These are phyloP conservation scores for Pharus latifolius DNA, from an alignment of 176 grass and related monocot genomes.

Conservation along the genomic window DNA sequence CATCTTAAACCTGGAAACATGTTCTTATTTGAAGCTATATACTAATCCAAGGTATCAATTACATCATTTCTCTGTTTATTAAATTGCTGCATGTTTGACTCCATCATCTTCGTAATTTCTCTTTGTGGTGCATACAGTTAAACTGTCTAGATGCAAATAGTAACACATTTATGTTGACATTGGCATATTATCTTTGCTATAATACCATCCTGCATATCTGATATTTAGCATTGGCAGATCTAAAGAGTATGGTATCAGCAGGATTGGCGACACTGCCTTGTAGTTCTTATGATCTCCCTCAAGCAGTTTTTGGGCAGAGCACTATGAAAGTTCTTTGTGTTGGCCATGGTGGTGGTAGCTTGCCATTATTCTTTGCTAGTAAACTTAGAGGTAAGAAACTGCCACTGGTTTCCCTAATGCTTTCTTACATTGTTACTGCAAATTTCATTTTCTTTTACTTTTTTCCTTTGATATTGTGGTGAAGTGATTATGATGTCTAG, in stretches of 20 bases:
- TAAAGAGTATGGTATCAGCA: slow-evolving; percentile 73
- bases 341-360: slow-evolving; percentile 76
- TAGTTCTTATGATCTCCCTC: slow-evolving; percentile 55
- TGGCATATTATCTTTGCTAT: neutral
- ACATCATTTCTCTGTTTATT: neutral
- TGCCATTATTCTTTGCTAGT: slow-evolving; percentile 77
- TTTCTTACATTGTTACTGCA: neutral
- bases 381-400: slow-evolving; percentile 68
- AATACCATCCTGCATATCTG: neutral
- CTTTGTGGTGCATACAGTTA: neutral
- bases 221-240: slow-evolving; percentile 35
- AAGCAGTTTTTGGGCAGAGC: slow-evolving; percentile 47
- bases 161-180: neutral
- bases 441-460: neutral
- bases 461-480: neutral
- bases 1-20: neutral
- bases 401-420: neutral
- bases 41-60: neutral
- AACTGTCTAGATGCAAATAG: neutral
- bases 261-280: slow-evolving; percentile 53
- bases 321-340: slow-evolving; percentile 72
- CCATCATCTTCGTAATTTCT: neutral
- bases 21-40: too few species aligned
- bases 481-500: neutral
- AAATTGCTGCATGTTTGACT: neutral